Conservation (phyloP, 1,284 basidiomycete species). For the Takashimella tepidaria region DNA sequence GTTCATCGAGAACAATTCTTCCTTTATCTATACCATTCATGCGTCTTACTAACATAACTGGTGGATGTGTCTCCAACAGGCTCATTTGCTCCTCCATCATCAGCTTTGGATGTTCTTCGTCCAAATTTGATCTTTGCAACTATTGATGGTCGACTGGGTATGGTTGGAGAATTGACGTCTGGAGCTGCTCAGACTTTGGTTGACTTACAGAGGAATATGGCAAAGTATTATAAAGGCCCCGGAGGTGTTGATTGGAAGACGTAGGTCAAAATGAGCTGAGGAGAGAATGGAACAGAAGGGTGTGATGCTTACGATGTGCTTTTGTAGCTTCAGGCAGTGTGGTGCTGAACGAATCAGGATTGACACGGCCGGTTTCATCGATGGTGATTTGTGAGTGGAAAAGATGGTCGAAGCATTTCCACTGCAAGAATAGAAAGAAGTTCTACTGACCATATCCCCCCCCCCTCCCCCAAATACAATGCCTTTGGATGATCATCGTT, state of each 20-base stretch:
- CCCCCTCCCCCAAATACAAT: too few species aligned
- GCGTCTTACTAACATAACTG: not conserved
- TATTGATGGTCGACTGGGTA: constrained; percentile 70
- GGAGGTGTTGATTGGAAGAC: constrained; percentile 62
- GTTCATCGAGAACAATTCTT: too few species aligned
- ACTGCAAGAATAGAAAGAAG: too few species aligned
- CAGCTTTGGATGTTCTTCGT: constrained; percentile 25
- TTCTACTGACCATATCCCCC: too few species aligned
- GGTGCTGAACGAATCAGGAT: constrained; percentile 56
- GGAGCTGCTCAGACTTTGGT: constrained; percentile 61
- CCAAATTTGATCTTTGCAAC: constrained; percentile 73
- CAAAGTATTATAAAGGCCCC: constrained; percentile 54
- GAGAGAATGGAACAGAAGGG: constrained; percentile 3
- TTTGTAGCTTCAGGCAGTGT: constrained; percentile 58
- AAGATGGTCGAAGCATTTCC: too few species aligned
- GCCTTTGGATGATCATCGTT: not conserved
- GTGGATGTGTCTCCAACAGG: constrained; percentile 11
- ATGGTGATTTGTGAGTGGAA: constrained; percentile 72
- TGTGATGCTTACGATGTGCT: not conserved
- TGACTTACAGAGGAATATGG: constrained; percentile 72
- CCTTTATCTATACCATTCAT: too few species aligned
- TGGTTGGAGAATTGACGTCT: constrained; percentile 63
- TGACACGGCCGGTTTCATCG: constrained; percentile 66
- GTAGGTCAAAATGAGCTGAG: constrained; percentile 56
- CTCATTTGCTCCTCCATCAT: constrained; percentile 30